Base-by-base conservation (phyloP, 1,139 yeast genomes). In the Diutina catenulata region DNA sequence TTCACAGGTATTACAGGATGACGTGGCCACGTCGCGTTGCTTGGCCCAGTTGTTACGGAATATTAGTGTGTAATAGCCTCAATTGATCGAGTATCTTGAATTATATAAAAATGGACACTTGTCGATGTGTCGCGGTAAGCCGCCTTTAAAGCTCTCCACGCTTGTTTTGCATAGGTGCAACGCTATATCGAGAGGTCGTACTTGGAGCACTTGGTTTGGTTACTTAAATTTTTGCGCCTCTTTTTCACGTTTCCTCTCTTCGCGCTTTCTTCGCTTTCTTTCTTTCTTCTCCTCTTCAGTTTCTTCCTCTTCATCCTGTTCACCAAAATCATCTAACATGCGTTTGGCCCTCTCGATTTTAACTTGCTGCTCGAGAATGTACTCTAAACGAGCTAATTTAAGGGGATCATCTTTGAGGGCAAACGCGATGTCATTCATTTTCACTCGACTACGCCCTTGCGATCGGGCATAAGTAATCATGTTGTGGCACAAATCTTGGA, bases 341-440 rank as follows among this genome's bases (percentile, higher is more conserved):
- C 80, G 82, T 54, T 83, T 76, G 1, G 95, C 95, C 45, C 74
- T 80, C 21, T 76, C 74, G 48, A 88, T 86, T 49, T 74, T 76
- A 49, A 76, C 77, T 47, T 83, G 86, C 53, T 83, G 71, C 37
- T 74, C 70, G 41, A 84, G 68, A 47, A 88, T 71, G 53, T 87
- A 93, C 47, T 82, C 80, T 27, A 87, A 75, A 54, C 97, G 72
- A 10, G 94, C 93, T 37, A 86, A 68, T 52, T 87, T 88, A 41
- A 76, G 69, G 1, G 93, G 83, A 49, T 88, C 97, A 46, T 79
- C 74, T 35, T 95, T 64, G 41, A 88, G 61, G 0, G 86, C 93
- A 60, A 86, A 86, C 47, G 81, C 83, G 59, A 88, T 76, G 54
- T 88, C 97, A 43, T 86, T 95, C 39, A 87, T 79, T 50, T 81